A percentile compares a stretch with the other conserved stretches of the same genome.
Conservation (phyloP, 2,329 filamentous ascomycete species). For the Xylaria sp. region DNA sequence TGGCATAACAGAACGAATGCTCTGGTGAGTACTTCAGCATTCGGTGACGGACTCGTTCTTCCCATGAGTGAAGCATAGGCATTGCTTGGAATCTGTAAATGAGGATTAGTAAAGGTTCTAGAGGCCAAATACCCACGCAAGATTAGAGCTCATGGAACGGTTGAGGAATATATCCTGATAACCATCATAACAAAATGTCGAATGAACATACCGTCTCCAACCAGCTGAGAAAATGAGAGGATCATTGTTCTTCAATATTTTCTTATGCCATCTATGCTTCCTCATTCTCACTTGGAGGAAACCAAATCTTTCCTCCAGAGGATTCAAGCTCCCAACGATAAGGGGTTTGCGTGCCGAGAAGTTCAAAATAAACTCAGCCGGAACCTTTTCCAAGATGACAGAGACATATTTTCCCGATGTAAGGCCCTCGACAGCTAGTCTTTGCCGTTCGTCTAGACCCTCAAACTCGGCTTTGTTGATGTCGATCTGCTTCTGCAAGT, state of each 20-base stretch:
- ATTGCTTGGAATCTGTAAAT: constrained; percentile 39
- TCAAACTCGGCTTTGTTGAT: constrained; percentile 97
- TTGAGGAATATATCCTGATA: neutral
- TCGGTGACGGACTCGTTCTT: constrained; percentile 81
- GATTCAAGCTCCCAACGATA: constrained; percentile 88
- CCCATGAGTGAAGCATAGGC: constrained; percentile 41
- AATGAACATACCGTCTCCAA: constrained; percentile 81
- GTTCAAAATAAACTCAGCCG: constrained; percentile 85
- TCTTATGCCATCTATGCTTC: constrained; percentile 98
- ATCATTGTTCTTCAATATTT: constrained; percentile 98
- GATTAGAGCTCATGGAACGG: constrained; percentile 59
- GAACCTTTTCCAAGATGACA: constrained; percentile 87
- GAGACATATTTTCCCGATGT: constrained; percentile 93
- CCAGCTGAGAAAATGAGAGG: constrained; percentile 96
- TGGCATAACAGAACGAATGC: constrained; percentile 98
- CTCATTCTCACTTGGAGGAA: constrained; percentile 97
- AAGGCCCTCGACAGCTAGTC: constrained; percentile 87
- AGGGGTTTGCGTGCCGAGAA: constrained; percentile 88
- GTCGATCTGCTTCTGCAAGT: constrained; percentile 92
- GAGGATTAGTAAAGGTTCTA: constrained; percentile 15
- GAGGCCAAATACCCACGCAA: constrained; percentile 52
- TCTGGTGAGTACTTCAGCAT: constrained; percentile 99
- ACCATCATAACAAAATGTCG: neutral
- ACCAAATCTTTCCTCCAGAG: constrained; percentile 95
- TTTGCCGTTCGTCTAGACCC: constrained; percentile 83